Percentiles rank a stretch among this genome's conserved stretches.
These are phyloP conservation scores for Berberis vulgaris DNA, from an alignment of 164 flowering plant species.

Conservation along the genomic window DNA sequence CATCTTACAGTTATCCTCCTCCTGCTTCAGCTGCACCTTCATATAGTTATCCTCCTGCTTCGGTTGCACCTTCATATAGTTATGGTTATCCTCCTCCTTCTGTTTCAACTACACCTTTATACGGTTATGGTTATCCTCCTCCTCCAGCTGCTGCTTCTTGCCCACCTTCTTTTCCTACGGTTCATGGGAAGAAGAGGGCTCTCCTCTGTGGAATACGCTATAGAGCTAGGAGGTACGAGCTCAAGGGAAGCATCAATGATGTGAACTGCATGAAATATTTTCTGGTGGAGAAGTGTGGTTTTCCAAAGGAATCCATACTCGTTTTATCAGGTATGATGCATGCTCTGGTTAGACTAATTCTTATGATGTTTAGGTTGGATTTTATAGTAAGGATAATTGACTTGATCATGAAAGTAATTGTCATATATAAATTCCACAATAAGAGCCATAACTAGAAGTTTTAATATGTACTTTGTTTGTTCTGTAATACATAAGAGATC, in stretches of 20 bases:
- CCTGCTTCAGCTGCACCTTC: background rate
- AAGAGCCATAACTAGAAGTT: no score
- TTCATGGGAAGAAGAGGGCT: slow-evolving; percentile 42
- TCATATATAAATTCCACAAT: no score
- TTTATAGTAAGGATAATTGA: background rate
- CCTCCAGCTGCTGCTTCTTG: background rate
- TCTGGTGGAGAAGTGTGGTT: slow-evolving; percentile 26
- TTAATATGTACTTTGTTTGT: no score
- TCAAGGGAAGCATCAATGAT: slow-evolving; percentile 45
- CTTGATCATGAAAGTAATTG: background rate
- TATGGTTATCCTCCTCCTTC: background rate
- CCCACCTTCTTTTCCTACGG: slow-evolving; percentile 3
- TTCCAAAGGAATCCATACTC: slow-evolving; percentile 40
- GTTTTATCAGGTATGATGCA: slow-evolving; percentile 55
- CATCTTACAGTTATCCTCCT: background rate
- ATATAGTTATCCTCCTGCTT: background rate
- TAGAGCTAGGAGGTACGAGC: slow-evolving; percentile 16
- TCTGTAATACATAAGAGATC: no score
- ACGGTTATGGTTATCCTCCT: background rate
- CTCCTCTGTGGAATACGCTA: slow-evolving; percentile 51
- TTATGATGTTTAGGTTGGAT: background rate
- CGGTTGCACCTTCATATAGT: background rate
- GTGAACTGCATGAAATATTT: slow-evolving; percentile 42
- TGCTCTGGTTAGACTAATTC: background rate
- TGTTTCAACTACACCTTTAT: background rate